Evolutionary conservation across 2,329 filamentous ascomycete species (phyloP).

Genomic region (Aspergillus udagawae): DNA sequence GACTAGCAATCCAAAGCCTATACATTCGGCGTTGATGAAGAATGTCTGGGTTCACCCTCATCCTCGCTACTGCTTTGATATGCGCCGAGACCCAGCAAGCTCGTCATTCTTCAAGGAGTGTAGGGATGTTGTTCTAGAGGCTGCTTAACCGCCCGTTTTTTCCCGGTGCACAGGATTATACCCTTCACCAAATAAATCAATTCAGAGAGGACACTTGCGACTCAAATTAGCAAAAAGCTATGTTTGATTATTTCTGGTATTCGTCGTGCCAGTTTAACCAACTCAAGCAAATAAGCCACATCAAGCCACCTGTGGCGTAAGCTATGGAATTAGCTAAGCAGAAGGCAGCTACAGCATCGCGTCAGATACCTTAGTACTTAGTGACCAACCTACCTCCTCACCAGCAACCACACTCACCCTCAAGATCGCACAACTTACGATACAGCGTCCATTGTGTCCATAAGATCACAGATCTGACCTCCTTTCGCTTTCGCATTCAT

Average conservation of each 20-base stretch:
- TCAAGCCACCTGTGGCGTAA: conserved; percentile 2
- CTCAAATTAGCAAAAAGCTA: neutral
- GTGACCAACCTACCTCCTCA: neutral
- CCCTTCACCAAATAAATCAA: neutral
- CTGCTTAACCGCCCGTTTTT: neutral
- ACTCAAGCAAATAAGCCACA: neutral
- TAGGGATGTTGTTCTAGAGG: neutral
- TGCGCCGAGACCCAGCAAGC: conserved; percentile 39
- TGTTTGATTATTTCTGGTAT: neutral
- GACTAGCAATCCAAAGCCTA: neutral
- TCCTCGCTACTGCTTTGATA: conserved; percentile 47
- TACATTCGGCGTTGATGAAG: conserved; percentile 22
- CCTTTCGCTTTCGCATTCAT: conserved; percentile 1
- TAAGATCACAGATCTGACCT: neutral
- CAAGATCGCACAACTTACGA: neutral
- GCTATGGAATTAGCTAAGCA: conserved; percentile 30
- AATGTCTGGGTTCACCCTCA: conserved; percentile 25
- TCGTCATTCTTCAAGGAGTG: conserved; percentile 5
- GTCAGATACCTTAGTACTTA: conserved; percentile 22
- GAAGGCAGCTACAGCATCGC: conserved; percentile 37
- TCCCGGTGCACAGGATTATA: conserved; percentile 4
- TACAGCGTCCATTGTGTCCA: neutral
- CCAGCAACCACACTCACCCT: neutral
- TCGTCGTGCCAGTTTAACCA: neutral
- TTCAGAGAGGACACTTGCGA: neutral